Conservation (phyloP, 306 rosid species). For the Malus asiatica region DNA sequence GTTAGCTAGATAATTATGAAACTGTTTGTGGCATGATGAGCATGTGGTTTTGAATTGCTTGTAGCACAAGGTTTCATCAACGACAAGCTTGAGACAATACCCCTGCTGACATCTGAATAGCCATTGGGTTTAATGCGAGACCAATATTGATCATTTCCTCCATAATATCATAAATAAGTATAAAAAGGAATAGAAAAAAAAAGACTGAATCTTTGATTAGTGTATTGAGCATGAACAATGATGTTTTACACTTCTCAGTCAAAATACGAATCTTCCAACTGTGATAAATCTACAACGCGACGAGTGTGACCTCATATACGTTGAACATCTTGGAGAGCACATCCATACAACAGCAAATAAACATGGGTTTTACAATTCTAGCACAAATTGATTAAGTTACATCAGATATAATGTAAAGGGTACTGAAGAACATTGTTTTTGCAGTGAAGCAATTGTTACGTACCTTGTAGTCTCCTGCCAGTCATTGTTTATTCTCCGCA, state of each 20-base stretch:
- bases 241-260: background rate
- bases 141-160: background rate
- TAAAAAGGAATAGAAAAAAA: too few species aligned
- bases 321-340: background rate
- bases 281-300: background rate
- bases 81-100: background rate
- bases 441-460: background rate
- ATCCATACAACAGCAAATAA: background rate
- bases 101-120: background rate
- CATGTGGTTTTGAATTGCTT: background rate
- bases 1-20: background rate
- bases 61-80: background rate
- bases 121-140: background rate
- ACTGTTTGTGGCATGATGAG: background rate
- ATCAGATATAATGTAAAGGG: background rate
- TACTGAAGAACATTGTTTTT: background rate
- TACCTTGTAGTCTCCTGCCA: constrained; percentile 44
- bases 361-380: background rate
- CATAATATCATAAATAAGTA: background rate
- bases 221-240: too few species aligned
- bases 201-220: too few species aligned
- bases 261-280: background rate
- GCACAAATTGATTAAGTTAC: background rate
- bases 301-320: background rate
- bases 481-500: constrained; percentile 20